Evolutionary conservation across 163 green algal species (phyloP), one percentile per base, ranked within the genome.

Genomic region (Scenedesmus sp.): DNA sequence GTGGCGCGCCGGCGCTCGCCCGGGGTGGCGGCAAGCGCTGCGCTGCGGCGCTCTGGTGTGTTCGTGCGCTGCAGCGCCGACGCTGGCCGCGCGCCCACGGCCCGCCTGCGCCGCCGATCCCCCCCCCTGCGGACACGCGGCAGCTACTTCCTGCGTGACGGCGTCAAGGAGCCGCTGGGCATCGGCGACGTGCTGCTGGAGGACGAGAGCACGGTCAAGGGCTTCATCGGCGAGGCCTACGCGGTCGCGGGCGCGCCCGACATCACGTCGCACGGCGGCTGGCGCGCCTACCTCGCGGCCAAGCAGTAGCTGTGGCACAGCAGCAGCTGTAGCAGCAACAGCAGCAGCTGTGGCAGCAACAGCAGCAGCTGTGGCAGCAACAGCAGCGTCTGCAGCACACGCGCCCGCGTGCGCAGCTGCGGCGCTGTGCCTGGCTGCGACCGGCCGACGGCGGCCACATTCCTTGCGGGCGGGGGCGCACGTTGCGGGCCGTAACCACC

Each of bases 211-310:
- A 18, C n/a, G 9, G 89, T 94, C 3, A 93, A 94, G 47, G 91
- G 91, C 17, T 95, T 95, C 60, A 82, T 95, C 4, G 91, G 91
- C 10, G 90, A 95, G 60, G 69, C 72, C 0, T 95, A 92, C 65
- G 83, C 89, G 6, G 83, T 89, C 14, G 56, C 74, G 34, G 81
- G 26, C 45, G 57, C 56, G 17, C 26, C 63, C 26, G 89, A 94
- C 26, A 91, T 94, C 64, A 90, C 77, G 2, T 47, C 84, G 15
- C 77, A 81, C n/a, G 84, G 83, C 6, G 85, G 87, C 17, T 94
- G 89, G 89, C 78, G 85, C 0, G 54, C 58, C 6, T 92, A 90
- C 58, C 29, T 91, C 3, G 54, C 76, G 22, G 70, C 67, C 1
- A 79, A 76, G 51, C 58, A 80, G 44, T 29, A 80, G 58, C 47